Conservation (phyloP, 306 rosid genomes). For the Calophaca sinica region DNA sequence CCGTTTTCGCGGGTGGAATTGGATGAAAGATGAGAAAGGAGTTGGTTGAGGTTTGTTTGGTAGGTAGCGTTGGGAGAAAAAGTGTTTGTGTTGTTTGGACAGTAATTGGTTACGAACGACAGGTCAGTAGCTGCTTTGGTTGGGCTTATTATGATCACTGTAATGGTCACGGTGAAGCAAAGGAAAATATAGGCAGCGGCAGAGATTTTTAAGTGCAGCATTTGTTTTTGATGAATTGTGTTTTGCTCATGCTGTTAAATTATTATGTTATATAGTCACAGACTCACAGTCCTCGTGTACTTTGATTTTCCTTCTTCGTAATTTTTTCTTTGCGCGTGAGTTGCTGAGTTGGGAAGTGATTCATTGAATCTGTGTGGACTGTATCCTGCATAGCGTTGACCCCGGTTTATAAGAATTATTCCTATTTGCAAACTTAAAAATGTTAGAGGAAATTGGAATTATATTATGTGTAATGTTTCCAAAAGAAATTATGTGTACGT, state of each 20-base stretch:
- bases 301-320: too few relatives aligned
- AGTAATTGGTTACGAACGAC: neutral
- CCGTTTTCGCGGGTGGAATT: conserved; percentile 39
- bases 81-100: conserved; percentile 35
- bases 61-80: conserved; percentile 28
- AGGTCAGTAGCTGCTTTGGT: conserved; percentile 26
- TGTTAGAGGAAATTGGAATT: too few relatives aligned
- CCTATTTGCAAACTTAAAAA: too few relatives aligned
- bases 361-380: too few relatives aligned
- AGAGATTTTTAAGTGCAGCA: conserved; percentile 18
- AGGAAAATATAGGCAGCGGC: neutral
- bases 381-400: too few relatives aligned
- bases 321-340: too few relatives aligned
- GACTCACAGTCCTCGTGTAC: too few relatives aligned
- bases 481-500: too few relatives aligned
- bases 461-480: too few relatives aligned
- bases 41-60: conserved; percentile 35
- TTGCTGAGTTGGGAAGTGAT: too few relatives aligned
- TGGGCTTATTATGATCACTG: neutral
- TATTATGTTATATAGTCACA: too few relatives aligned
- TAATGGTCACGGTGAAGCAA: neutral
- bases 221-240: neutral
- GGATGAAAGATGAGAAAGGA: conserved; percentile 35
- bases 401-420: too few relatives aligned
- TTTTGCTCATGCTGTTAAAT: neutral